These are phyloP conservation scores for Curvularia lunata DNA, from an alignment of 2,329 filamentous ascomycete genomes.

Conservation along the genomic window DNA sequence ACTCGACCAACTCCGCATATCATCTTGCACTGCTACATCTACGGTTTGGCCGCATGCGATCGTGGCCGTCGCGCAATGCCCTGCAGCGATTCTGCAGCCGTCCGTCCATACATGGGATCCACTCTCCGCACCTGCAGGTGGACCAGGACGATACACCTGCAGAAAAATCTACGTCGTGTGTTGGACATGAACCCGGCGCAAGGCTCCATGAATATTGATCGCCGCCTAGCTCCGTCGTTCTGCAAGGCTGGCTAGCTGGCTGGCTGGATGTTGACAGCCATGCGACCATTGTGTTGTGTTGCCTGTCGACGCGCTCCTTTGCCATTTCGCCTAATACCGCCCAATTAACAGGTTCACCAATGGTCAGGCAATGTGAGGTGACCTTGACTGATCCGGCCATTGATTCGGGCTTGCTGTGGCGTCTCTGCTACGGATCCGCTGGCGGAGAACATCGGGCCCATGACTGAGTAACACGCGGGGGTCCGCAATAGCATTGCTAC, in stretches of 20 bases:
- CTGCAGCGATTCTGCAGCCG: conserved; percentile 17
- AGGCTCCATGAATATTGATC: conserved; percentile 10
- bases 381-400: not conserved
- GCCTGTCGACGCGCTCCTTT: not conserved
- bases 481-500: conserved; percentile 4
- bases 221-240: conserved; percentile 10
- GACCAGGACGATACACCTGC: conserved; percentile 3
- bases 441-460: not conserved
- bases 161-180: not conserved
- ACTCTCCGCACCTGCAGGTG: conserved; percentile 15
- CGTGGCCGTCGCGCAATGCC: not conserved
- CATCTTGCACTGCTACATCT: not conserved
- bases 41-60: not conserved
- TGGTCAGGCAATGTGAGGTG: not conserved
- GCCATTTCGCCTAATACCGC: not conserved
- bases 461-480: not conserved
- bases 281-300: not conserved
- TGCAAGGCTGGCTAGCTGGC: conserved; percentile 14
- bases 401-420: not conserved
- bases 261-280: conserved; percentile 14
- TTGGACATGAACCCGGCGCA: conserved; percentile 8
- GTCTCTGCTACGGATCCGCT: not conserved
- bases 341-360: conserved; percentile 1
- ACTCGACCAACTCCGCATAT: not conserved
- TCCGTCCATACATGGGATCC: conserved; percentile 20